Evolutionary conservation across 441 rosid genomes (phyloP), one percentile per base, ranked within the genome.

Genomic region (Populus hybrid): DNA sequence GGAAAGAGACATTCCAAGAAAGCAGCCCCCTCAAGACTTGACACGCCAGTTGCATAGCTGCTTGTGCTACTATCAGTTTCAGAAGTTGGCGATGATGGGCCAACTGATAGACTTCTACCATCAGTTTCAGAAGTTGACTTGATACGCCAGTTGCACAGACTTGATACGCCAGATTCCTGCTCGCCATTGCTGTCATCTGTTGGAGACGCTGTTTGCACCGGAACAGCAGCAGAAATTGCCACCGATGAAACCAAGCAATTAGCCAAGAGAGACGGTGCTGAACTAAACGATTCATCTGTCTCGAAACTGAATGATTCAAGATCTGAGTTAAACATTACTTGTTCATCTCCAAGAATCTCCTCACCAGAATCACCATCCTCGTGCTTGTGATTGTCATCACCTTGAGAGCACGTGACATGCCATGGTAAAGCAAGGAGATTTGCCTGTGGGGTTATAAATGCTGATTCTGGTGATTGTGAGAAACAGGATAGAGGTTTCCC

Each of bases 1-100:
- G 99, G 98, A 83, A 94, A 94, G 77, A 93, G 91, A 81, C 89
- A 86, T 85, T 92, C 95, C 89, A 94, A 83, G 84, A 93, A 89
- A 23, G 94, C 84, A 77, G 88, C 71, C 36, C 97, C 97, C 66
- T 84, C 90, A 12, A 86, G 93, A 83, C 91, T 88, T 64, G 98
- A 85, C 63, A 82, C 77, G 73, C 93, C 89, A 1, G 93, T 91
- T 64, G 83, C 89, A 81, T 89, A 87, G 81, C 97, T 94, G 86
- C 91, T 85, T n/a, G 81, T 85, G 80, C 87, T 91, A 79, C 86
- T 83, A 73, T 88, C 90, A 40, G 87, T 81, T 75, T 90, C 94
- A 18, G 89, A 89, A 85, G 80, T 82, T 46, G 91, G 92, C 1
- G 98, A 86, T n/a, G 88, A 80, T 72, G 89, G 85, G 24, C 30